Base-by-base conservation (phyloP, 345 rosid genomes). In the Arabidopsis suecica region DNA sequence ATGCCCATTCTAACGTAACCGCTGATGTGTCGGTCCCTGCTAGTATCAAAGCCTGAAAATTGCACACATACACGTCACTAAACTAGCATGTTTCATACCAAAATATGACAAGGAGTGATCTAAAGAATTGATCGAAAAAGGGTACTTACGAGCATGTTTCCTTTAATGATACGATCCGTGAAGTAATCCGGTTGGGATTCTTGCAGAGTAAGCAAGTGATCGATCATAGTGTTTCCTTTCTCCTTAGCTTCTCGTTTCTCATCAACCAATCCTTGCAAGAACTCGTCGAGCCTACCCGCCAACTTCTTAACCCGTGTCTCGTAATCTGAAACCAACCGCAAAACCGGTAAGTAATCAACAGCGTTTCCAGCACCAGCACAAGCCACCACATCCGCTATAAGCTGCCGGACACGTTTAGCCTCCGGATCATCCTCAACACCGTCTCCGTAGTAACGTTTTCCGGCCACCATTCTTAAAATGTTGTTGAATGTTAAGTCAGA, bases 131-230 rank as follows among this genome's bases (percentile, higher is more conserved):
- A 32, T 32, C 5, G 5, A 32, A 3, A 42, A 4, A 4, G 23
- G 14, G 0, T 3, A 73, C 84, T 68, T 42, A 83, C 86, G 28
- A 81, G 5, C 33, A 80, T 34, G 36, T 76, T 75, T 20, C 88
- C 91, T 83, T 89, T 87, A 71, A 88, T 86, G 32, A 73, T 83
- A 3, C 71, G 70, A 69, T 91, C 89, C 0, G 78, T 66, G 72
- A 84, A 84, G 75, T 81, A 80, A 2, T 83, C 85, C 0, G 92
- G 88, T 23, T 86, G 77, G 0, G 86, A 71, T 58, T 83, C 78
- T 60, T 87, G 93, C 44, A 84, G 34, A n/a, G 84, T 64, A 61
- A 91, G 88, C 9, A 91, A 68, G 60, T 84, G 93, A 78, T 81
- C 73, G 7, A 91, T 68, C 89, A 85, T 73, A 0, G 71, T 83